A percentile compares a stretch with the other conserved stretches of the same genome.
Conservation (phyloP, 2,329 filamentous ascomycete species). For the Chrysosporium keratinophilum region DNA sequence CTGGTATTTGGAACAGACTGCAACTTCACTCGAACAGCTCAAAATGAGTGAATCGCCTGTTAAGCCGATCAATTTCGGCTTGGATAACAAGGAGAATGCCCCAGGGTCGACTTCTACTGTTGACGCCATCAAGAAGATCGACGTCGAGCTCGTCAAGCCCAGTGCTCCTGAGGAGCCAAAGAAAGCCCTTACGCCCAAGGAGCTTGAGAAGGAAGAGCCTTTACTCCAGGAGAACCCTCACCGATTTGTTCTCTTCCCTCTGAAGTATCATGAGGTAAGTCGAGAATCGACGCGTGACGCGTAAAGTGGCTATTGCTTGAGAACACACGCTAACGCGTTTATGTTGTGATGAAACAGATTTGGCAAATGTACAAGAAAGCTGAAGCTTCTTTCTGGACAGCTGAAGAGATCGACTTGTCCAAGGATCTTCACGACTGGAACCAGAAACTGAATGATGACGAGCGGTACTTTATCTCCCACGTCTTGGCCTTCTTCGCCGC, state of each 20-base stretch:
- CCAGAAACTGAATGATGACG: conserved; percentile 91
- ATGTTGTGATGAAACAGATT: conserved; percentile 50
- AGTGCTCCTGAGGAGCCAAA: conserved; percentile 25
- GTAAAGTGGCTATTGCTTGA: conserved; percentile 50
- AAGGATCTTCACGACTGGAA: conserved; percentile 99
- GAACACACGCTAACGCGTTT: conserved; percentile 30
- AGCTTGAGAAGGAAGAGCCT: conserved; percentile 72
- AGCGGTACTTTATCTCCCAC: conserved; percentile 97
- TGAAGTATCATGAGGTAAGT: conserved; percentile 94
- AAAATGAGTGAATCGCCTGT: conserved; percentile 80
- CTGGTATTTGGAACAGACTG: conserved; percentile 50
- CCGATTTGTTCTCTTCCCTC: conserved; percentile 94
- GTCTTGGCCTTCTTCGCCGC: conserved; percentile 98
- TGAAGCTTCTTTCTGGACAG: conserved; percentile 99
- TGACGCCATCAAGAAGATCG: conserved; percentile 45
- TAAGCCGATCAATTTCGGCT: conserved; percentile 76
- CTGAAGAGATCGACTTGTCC: conserved; percentile 96
- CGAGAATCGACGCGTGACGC: conserved; percentile 50
- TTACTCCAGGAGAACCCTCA: conserved; percentile 90
- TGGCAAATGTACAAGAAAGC: conserved; percentile 99
- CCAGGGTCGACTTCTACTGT: conserved; percentile 43
- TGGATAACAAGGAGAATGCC: conserved; percentile 71
- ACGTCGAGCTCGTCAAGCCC: conserved; percentile 38
- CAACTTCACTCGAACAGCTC: conserved; percentile 73
- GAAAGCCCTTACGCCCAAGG: conserved; percentile 46